Evolutionary conservation across 2,329 filamentous ascomycete species (phyloP).

Genomic region (Bipolaris zeicola): DNA sequence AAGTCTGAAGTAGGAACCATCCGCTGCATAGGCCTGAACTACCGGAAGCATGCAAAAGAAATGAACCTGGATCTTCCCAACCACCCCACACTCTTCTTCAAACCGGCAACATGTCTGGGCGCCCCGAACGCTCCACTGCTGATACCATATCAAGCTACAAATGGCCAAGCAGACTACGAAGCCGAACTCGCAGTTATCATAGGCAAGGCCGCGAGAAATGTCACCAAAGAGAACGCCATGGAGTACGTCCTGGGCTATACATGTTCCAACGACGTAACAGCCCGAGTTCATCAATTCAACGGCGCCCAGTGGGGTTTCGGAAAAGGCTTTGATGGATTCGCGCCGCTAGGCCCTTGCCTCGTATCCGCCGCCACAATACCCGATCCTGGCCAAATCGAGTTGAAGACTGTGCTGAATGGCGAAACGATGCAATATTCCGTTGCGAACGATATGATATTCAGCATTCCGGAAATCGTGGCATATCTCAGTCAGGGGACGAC

Average conservation of each 20-base stretch:
- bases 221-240: conserved; percentile 50
- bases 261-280: conserved; percentile 59
- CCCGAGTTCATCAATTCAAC: conserved; percentile 54
- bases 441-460: conserved; percentile 55
- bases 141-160: conserved; percentile 20
- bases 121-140: conserved; percentile 17
- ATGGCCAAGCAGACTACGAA: conserved; percentile 27
- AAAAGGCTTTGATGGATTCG: conserved; percentile 60
- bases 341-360: conserved; percentile 54
- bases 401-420: conserved; percentile 54
- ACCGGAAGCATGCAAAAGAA: conserved; percentile 25
- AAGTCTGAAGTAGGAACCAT: conserved; percentile 49
- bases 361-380: conserved; percentile 49
- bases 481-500: conserved; percentile 51
- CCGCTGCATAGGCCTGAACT: conserved; percentile 55
- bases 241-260: conserved; percentile 59
- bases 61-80: conserved; percentile 22
- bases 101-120: conserved; percentile 21
- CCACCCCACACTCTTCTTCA: conserved; percentile 26
- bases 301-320: conserved; percentile 58
- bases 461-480: conserved; percentile 50
- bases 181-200: conserved; percentile 51
- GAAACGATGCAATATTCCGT: conserved; percentile 49
- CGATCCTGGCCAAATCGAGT: conserved; percentile 48
- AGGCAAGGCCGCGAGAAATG: conserved; percentile 56